These are phyloP conservation scores for Sporothrix phasma DNA, from an alignment of 2,329 filamentous ascomycete genomes.

Conservation along the genomic window DNA sequence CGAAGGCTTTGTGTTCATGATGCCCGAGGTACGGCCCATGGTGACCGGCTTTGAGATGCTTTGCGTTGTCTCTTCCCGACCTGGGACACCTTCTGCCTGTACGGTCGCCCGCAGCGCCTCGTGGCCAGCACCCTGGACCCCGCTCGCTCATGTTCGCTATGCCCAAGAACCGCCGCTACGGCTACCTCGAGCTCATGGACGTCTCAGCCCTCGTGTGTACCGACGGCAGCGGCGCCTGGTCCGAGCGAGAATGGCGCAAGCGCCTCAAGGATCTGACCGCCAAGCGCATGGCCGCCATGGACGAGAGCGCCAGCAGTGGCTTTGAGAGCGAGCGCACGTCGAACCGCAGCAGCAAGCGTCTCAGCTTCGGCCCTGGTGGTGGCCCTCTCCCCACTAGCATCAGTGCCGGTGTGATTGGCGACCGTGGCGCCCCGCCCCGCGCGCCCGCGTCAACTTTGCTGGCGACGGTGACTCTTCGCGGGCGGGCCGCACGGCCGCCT, in stretches of 20 bases:
- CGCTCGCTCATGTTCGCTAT: slow-evolving; percentile 97
- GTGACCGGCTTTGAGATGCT: slow-evolving; percentile 94
- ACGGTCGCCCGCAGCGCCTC: slow-evolving; percentile 77
- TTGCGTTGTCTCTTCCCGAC: slow-evolving; percentile 85
- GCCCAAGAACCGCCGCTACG: slow-evolving; percentile 77
- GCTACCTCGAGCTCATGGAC: slow-evolving; percentile 83
- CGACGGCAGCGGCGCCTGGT: slow-evolving; percentile 67
- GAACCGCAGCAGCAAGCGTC: slow-evolving; percentile 47
- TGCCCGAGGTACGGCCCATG: slow-evolving; percentile 89
- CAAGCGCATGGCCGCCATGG: slow-evolving; percentile 59
- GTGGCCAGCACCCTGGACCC: slow-evolving; percentile 79
- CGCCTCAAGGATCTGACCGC: slow-evolving; percentile 82
- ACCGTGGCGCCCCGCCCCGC: background rate
- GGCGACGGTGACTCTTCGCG: slow-evolving; percentile 42
- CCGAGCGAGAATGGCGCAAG: slow-evolving; percentile 80
- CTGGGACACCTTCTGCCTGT: slow-evolving; percentile 85
- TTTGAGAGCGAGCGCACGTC: slow-evolving; percentile 40
- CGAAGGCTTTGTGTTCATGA: slow-evolving; percentile 94
- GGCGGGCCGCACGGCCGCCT: slow-evolving; percentile 43
- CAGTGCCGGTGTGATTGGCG: slow-evolving; percentile 19
- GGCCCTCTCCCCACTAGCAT: slow-evolving; percentile 16
- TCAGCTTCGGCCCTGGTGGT: slow-evolving; percentile 39
- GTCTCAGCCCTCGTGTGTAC: slow-evolving; percentile 71
- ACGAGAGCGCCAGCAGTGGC: slow-evolving; percentile 34
- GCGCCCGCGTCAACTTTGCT: slow-evolving; percentile 45